Evolutionary conservation across 2,329 filamentous ascomycete genomes (phyloP), one percentile per base, ranked within the genome.

Genomic region (Fusarium cyanostomum): DNA sequence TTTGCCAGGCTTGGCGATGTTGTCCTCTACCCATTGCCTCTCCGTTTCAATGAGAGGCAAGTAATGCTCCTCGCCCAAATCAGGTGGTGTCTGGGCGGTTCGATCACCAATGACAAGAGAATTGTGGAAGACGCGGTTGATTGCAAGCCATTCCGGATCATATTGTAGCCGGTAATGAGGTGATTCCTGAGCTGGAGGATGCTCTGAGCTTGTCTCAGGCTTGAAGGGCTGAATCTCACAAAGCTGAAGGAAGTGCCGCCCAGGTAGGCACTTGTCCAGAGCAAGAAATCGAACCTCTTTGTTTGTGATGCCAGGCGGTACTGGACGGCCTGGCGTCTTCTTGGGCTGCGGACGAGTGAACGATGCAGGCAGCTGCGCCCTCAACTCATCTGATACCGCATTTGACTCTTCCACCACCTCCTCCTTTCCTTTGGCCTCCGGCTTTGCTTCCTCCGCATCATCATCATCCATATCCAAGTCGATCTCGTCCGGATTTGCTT

Each of bases 81-180:
- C 83, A 2, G 79, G 74, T 0, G 89, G 82, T 0, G 84, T 76
- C 34, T 77, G 75, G 1, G 84, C 82, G 8, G 78, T 73, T 6
- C 81, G 81, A 62, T 89, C 81, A 56, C 92, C 91, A 33, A 94
- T 79, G 2, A 79, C 76, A 2, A 95, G 81, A 35, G 86, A 82
- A 4, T 81, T 69, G 35, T 91, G 86, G 72, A 98, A 96, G 8
- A 88, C 89, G 37, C 94, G 90, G 11, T 89, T 94, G 64, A 99
- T 97, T 37, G 95, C 91, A 8, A 99, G 87, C 94, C 94, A 99
- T 78, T 99, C 95, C 10, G 89, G 87, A 75, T 99, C 95, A 73
- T 99, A 98, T 43, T 88, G 80, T 1, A 97, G 82, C 10, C 79
- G 81, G 66, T 87, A 84, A 1, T 87, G 87, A 16, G 71, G 68